Base-by-base conservation (phyloP, 176 grass and related monocot genomes). In the Oryza coarctata region DNA sequence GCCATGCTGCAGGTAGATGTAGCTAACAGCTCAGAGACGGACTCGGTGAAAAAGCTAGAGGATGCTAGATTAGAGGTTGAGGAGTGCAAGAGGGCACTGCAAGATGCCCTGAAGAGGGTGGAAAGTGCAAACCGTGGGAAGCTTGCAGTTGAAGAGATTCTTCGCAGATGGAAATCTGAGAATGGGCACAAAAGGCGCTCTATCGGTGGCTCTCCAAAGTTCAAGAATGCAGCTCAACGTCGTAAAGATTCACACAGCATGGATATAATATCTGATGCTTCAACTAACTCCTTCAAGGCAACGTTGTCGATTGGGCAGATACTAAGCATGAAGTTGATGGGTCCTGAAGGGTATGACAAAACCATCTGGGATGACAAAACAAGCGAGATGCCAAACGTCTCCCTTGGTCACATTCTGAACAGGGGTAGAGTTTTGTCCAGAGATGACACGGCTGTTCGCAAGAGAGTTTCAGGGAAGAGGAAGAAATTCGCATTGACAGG, bases 221-320 rank as follows among this genome's bases (percentile, higher is more conserved):
- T 97, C 75, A 97, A 94, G 69, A 94, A 87, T 14, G 63, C 81
- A 55, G 20, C 77, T 61, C 60, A 91, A 74, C 74, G 55, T 31
- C 77, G 70, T 22, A 75, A 67, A 76, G 76, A 80, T 70, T 89
- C 20, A 9, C 76, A 18, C 12, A 52, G 4, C 63, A 84, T 68
- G 40, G 79, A 85, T 81, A 70, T 73, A n/a, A n/a, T 77, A 41
- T 78, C 83, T 70, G 82, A 88, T 44, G 32, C 61, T 39, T 82
- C 89, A 44, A 82, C 71, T 78, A 81, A 40, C 57, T 73, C 88
- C 32, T n/a, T 65, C 77, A 86, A 85, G 70, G 89, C 82, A 29
- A 88, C 84, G n/a, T 15, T 97, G 63, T 94, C 95, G 1, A 97
- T 97, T 50, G 95, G 95, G 30, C 95, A 97, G 80, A 97, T 97